phyloP scores from a whole-genome alignment of 352 stramenopile genomes.

The Pelagophyceae sp. region DNA sequence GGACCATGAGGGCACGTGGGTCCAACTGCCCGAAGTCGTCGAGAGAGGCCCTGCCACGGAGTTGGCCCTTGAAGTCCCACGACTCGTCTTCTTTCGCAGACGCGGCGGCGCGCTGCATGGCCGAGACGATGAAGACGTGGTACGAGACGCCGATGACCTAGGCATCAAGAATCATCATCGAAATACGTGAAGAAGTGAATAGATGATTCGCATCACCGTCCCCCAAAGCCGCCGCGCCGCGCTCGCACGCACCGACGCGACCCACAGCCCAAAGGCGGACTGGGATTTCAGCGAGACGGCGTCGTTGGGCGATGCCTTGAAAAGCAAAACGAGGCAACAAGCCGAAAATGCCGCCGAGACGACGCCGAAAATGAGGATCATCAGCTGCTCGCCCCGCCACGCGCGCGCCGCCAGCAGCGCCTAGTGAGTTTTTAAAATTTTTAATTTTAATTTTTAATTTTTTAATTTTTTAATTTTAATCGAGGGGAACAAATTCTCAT shows the following conservation, averaged over 20 bases:
- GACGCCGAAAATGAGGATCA: not conserved
- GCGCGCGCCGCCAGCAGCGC: not conserved
- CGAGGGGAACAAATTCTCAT: no score
- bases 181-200: not conserved
- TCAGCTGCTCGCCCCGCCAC: not conserved
- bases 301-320: not conserved
- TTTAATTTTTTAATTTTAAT: not conserved
- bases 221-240: not conserved
- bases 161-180: not conserved
- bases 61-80: no score
- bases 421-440: not conserved
- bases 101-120: no score
- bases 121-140: not conserved
- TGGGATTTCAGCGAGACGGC: not conserved
- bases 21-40: no score
- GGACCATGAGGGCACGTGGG: no score
- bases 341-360: not conserved
- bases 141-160: not conserved
- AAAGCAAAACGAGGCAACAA: not conserved
- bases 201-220: not conserved
- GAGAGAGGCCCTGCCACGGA: no score
- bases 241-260: no score
- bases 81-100: no score
- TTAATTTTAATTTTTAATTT: not conserved
- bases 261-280: not conserved